Percentiles rank a stretch among this genome's conserved stretches.
phyloP scores from a whole-genome alignment of 805 yeast species.

The Scheffersomyces coipomensis region DNA sequence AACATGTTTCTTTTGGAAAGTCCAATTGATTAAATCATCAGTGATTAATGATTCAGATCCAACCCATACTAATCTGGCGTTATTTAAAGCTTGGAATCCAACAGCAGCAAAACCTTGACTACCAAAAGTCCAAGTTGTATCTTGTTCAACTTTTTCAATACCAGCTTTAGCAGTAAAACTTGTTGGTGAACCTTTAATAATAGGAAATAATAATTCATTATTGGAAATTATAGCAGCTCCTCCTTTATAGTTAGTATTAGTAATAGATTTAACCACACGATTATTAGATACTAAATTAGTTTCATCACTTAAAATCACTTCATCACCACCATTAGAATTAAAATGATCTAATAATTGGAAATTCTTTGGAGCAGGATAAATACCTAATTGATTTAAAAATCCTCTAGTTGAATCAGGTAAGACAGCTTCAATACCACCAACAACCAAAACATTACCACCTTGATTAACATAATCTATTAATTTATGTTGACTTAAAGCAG shows the following conservation, averaged over 20 bases:
- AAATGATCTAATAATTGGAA: conserved; percentile 68
- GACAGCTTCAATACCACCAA: conserved; percentile 45
- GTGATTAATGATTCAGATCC: conserved; percentile 63
- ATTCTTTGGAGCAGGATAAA: conserved; percentile 77
- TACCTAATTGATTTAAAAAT: conserved; percentile 77
- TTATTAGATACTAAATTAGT: conserved; percentile 21
- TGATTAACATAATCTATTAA: conserved; percentile 59
- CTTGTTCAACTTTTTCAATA: conserved; percentile 36
- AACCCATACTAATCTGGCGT: conserved; percentile 77
- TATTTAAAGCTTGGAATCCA: conserved; percentile 75
- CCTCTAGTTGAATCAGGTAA: conserved; percentile 49
- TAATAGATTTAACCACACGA: conserved; percentile 15
- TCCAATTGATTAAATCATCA: conserved; percentile 53
- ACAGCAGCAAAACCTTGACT: conserved; percentile 73
- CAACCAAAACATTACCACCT: conserved; percentile 75
- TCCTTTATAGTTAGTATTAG: conserved; percentile 36
- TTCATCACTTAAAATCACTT: conserved; percentile 27
- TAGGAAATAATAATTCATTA: conserved; percentile 67
- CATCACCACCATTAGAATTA: conserved; percentile 23
- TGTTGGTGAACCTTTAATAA: conserved; percentile 63
- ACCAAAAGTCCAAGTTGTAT: conserved; percentile 74
- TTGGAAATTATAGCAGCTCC: conserved; percentile 71
- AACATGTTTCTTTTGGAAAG: conserved; percentile 66
- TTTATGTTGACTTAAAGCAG: conserved; percentile 27
- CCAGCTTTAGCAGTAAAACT: conserved; percentile 55